Conservation (phyloP, 805 yeast genomes). For the Metschnikowia drakensbergensis region DNA sequence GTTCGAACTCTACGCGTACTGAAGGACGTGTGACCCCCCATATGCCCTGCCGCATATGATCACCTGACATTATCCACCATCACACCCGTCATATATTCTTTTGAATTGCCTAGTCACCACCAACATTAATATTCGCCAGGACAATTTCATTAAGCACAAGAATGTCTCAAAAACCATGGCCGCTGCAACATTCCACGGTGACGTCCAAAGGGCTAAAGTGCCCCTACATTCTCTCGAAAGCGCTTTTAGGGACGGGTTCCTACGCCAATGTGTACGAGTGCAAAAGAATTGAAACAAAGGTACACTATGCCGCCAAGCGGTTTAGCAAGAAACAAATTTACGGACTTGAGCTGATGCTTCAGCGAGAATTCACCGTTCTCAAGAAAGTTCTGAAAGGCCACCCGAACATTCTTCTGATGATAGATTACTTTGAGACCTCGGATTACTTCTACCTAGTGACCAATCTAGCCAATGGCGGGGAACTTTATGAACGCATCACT, state of each 20-base stretch:
- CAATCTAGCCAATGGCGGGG: slow-evolving; percentile 66
- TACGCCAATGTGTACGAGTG: slow-evolving; percentile 51
- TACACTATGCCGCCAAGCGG: slow-evolving; percentile 51
- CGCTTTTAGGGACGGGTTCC: slow-evolving; percentile 36
- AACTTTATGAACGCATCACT: slow-evolving; percentile 58
- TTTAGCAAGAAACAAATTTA: slow-evolving; percentile 48
- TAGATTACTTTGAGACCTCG: slow-evolving; percentile 68
- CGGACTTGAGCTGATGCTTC: slow-evolving; percentile 50
- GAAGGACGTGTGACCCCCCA: not conserved
- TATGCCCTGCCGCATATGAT: not conserved
- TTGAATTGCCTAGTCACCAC: no score
- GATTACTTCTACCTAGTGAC: slow-evolving; percentile 56
- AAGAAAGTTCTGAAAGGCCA: slow-evolving; percentile 48
- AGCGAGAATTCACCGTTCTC: slow-evolving; percentile 58
- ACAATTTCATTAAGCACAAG: not conserved
- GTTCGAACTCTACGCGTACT: no score
- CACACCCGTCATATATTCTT: not conserved
- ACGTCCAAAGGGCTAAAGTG: slow-evolving; percentile 19
- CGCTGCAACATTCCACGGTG: not conserved
- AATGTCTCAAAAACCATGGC: not conserved
- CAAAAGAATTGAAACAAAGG: slow-evolving; percentile 37
- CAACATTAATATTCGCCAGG: not conserved
- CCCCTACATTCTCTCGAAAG: slow-evolving; percentile 31
- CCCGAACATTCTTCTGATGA: slow-evolving; percentile 54
- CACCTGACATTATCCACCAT: not conserved